Base-by-base conservation (phyloP, 805 yeast genomes). In the Pichia cabralensis region DNA sequence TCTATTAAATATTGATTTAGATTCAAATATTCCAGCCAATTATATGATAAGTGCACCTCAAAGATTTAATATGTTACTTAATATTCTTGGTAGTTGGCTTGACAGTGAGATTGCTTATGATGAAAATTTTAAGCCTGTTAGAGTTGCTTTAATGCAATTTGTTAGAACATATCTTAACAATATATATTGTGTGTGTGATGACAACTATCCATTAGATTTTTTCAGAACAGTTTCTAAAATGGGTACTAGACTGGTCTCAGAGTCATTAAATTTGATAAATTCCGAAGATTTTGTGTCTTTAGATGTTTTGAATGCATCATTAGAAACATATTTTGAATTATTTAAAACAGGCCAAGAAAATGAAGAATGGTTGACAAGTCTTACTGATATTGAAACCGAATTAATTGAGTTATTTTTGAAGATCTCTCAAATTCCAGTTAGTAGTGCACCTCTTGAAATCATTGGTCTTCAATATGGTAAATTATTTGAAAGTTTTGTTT, bases 61-160 rank as follows among this genome's bases (percentile, higher is more conserved):
- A 47, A 67, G 92, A 44, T 58, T 79, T 26, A 68, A 64, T 28
- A 72, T 80, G 83, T 55, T 79, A 8, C 41, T 82, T 14, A 67
- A 62, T 27, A 65, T 70, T 5, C 43, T 85, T 2, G 48, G 54
- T 5, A 56, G 56, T 14, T 79, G 88, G 83, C 44, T 78, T 16
- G 80, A 75, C 17, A 65, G 76, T 12, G 84, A 74, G 15, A 45
- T 67, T 33, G 73, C 80, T 1, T 79, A 71, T 50, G 84, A 76
- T 14, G 54, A 59, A 0, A 66, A 58, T 6, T 83, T 80, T 40
- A 46, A 60, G 13, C 52, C 61, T 5, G 52, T 74, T 20, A 64
- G 89, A 49, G 52, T 72, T 15, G 69, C 65, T 21, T 47, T 80
- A 17, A 51, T 75, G 12, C 64, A 62, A 18, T 65, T 80, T 31